A percentile compares a stretch with the other conserved stretches of the same genome.
Conservation (phyloP, 352 stramenopile species). For the Phytophthora pini region DNA sequence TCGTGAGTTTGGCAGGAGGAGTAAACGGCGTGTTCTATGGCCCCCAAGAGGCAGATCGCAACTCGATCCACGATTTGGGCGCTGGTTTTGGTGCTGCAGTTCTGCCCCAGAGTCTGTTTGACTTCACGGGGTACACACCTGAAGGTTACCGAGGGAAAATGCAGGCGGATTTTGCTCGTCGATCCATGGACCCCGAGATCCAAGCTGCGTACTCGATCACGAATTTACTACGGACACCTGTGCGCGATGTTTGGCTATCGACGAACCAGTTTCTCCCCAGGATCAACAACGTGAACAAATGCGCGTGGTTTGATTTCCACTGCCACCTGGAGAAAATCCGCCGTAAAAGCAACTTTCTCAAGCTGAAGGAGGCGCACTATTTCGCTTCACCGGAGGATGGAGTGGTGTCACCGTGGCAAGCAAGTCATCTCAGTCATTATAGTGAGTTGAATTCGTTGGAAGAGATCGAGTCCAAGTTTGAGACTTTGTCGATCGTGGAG, state of each 20-base stretch:
- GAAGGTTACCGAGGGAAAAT: slow-evolving; percentile 37
- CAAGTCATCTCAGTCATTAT: slow-evolving; percentile 43
- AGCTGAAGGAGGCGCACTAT: slow-evolving; percentile 45
- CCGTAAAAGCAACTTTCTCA: slow-evolving; percentile 43
- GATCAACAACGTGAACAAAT: slow-evolving; percentile 44
- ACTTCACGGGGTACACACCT: slow-evolving; percentile 39
- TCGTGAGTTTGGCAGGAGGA: slow-evolving; percentile 49
- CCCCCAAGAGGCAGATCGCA: slow-evolving; percentile 36
- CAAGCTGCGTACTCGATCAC: slow-evolving; percentile 28
- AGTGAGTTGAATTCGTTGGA: slow-evolving; percentile 31
- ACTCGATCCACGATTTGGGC: slow-evolving; percentile 24
- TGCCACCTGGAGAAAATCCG: slow-evolving; percentile 30
- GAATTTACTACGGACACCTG: slow-evolving; percentile 24
- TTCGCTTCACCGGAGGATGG: slow-evolving; percentile 55
- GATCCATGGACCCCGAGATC: slow-evolving; percentile 22
- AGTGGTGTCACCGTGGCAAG: slow-evolving; percentile 46
- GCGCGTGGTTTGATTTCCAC: slow-evolving; percentile 19
- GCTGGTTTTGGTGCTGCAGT: slow-evolving; percentile 27
- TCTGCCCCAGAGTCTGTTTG: slow-evolving; percentile 28
- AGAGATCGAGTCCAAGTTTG: slow-evolving; percentile 40
- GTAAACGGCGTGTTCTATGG: slow-evolving; percentile 63
- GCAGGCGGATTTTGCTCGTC: slow-evolving; percentile 39
- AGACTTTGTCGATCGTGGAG: slow-evolving; percentile 32
- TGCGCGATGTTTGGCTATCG: slow-evolving; percentile 28
- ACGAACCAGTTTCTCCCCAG: slow-evolving; percentile 35